These are phyloP conservation scores for Fagus crenata DNA, from an alignment of 306 rosid species.

Conservation along the genomic window DNA sequence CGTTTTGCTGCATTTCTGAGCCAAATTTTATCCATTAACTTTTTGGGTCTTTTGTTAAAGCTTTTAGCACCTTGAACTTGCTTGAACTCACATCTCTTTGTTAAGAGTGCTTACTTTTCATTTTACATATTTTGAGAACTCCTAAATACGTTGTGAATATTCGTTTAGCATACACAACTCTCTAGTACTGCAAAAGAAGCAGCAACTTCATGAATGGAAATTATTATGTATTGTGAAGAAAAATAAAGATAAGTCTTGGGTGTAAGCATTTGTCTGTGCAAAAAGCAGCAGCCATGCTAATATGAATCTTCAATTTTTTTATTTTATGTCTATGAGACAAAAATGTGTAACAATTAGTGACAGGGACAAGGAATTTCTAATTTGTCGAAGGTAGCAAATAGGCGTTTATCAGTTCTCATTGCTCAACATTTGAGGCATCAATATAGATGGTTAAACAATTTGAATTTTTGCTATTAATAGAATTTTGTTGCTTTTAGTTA, in stretches of 20 bases:
- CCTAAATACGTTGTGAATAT: background rate
- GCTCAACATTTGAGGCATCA: background rate
- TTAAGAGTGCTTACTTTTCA: background rate
- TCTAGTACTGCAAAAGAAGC: background rate
- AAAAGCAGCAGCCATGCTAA: background rate
- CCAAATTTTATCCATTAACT: background rate
- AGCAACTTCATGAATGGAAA: background rate
- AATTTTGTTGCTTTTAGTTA: too few relatives aligned
- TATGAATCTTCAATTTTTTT: background rate
- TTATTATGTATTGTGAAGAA: background rate
- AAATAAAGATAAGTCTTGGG: slow-evolving; percentile 1
- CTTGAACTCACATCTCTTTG: background rate
- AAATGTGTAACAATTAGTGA: background rate
- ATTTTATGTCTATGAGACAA: background rate
- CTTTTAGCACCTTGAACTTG: background rate
- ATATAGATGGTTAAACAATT: too few relatives aligned
- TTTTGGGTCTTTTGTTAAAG: background rate
- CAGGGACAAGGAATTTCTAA: background rate
- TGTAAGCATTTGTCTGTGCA: background rate
- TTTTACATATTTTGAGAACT: background rate
- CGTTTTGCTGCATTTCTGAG: background rate
- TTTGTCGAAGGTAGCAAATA: background rate
- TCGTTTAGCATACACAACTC: background rate
- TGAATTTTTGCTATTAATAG: too few relatives aligned
- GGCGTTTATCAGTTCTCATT: background rate